A percentile compares a stretch with the other conserved stretches of the same genome.
Conservation (phyloP, 495 filamentous ascomycete genomes). For the Aspergillus diversus region DNA sequence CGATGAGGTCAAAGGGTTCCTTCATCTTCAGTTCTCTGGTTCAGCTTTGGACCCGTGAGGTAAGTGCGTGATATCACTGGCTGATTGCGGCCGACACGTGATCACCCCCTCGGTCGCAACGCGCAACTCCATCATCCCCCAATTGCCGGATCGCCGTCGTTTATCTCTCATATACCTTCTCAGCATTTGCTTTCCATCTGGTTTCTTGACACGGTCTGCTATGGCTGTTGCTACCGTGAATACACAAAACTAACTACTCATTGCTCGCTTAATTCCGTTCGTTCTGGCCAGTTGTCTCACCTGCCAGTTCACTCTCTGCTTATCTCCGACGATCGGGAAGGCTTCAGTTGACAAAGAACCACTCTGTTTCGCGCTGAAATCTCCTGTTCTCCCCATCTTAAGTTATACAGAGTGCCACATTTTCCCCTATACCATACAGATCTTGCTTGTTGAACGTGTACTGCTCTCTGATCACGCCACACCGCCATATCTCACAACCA, state of each 20-base stretch:
- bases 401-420: background rate
- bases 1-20: conserved; percentile 16
- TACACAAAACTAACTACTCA: conserved; percentile 14
- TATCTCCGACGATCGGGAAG: conserved; percentile 28
- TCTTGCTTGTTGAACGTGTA: background rate
- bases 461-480: conserved; percentile 6
- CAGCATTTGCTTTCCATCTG: conserved; percentile 17
- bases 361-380: background rate
- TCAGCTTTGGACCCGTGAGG: conserved; percentile 41
- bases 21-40: conserved; percentile 25
- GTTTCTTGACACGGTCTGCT: conserved; percentile 16
- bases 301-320: conserved; percentile 25
- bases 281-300: conserved; percentile 14
- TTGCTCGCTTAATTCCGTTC: conserved; percentile 14
- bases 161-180: conserved; percentile 16
- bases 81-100: conserved; percentile 39
- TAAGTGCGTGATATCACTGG: conserved; percentile 50
- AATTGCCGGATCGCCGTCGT: conserved; percentile 21
- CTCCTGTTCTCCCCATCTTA: conserved; percentile 3
- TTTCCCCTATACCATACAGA: conserved; percentile 10
- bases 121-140: conserved; percentile 22
- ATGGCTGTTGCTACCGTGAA: conserved; percentile 18
- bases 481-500: conserved; percentile 20
- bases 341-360: conserved; percentile 20
- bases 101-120: conserved; percentile 35